Evolutionary conservation across 768 basidiomycete genomes (phyloP).

Genomic region (Neoboletus subvelutipes): DNA sequence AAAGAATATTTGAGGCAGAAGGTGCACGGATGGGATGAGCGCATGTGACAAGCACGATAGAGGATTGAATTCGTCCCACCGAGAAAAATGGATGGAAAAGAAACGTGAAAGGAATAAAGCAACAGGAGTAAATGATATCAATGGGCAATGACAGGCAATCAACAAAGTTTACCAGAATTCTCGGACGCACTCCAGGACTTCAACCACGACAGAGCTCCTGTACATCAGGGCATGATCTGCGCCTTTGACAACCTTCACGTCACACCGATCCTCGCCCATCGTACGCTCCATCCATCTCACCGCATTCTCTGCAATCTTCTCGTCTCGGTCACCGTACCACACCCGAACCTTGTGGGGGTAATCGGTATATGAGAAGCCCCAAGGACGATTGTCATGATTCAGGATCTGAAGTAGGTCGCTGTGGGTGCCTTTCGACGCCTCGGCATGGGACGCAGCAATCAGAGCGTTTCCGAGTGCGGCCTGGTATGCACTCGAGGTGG

Average conservation of each 20-base stretch:
- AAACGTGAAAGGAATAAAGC: slow-evolving; percentile 19
- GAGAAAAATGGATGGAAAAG: slow-evolving; percentile 8
- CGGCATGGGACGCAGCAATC: slow-evolving; percentile 92
- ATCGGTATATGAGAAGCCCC: slow-evolving; percentile 86
- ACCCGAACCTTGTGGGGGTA: slow-evolving; percentile 77
- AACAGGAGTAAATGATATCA: slow-evolving; percentile 12
- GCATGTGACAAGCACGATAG: neutral
- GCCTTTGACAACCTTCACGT: slow-evolving; percentile 78
- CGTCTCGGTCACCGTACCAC: slow-evolving; percentile 94
- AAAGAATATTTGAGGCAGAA: slow-evolving; percentile 7
- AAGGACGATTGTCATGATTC: slow-evolving; percentile 83
- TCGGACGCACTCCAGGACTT: slow-evolving; percentile 71
- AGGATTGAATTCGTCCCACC: slow-evolving; percentile 17
- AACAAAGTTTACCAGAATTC: slow-evolving; percentile 47
- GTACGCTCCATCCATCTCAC: slow-evolving; percentile 90
- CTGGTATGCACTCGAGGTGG: slow-evolving; percentile 41
- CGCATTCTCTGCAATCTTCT: slow-evolving; percentile 88
- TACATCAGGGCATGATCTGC: slow-evolving; percentile 96
- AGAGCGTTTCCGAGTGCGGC: slow-evolving; percentile 85
- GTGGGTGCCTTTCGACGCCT: slow-evolving; percentile 88
- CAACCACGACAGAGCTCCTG: slow-evolving; percentile 81
- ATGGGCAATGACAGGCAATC: neutral
- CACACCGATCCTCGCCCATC: slow-evolving; percentile 73
- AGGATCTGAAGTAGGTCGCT: slow-evolving; percentile 90
- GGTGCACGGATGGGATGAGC: slow-evolving; percentile 10